A percentile compares a stretch with the other conserved stretches of the same genome.
phyloP scores from a whole-genome alignment of 768 basidiomycete species.

The Lactarius indigo region DNA sequence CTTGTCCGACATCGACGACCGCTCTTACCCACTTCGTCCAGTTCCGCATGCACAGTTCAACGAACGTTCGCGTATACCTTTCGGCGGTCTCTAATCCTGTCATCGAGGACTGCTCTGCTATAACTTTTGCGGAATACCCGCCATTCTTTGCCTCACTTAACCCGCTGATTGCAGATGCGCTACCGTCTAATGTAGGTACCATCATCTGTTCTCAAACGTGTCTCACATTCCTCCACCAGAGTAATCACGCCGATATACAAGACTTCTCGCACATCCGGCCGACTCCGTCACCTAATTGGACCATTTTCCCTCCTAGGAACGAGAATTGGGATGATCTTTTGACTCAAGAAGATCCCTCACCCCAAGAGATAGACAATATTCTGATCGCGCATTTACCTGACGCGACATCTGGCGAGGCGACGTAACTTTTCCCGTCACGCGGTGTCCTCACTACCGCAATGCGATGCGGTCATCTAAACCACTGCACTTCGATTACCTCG shows the following conservation, averaged over 20 bases:
- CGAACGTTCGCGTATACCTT: slow-evolving; percentile 60
- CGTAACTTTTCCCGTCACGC: not conserved
- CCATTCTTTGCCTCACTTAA: slow-evolving; percentile 26
- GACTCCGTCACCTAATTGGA: slow-evolving; percentile 79
- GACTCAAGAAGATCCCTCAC: not conserved
- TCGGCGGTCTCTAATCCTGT: slow-evolving; percentile 67
- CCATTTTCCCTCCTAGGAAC: not conserved
- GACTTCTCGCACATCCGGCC: slow-evolving; percentile 83
- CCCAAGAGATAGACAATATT: slow-evolving; percentile 1
- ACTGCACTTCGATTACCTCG: not conserved
- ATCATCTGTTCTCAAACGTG: not conserved
- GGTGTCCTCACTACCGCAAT: not conserved
- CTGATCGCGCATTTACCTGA: slow-evolving; percentile 13
- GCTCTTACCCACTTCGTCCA: slow-evolving; percentile 31
- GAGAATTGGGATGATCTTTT: slow-evolving; percentile 17
- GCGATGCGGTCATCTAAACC: not conserved
- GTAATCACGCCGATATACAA: slow-evolving; percentile 52
- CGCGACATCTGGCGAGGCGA: not conserved
- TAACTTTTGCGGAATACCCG: slow-evolving; percentile 69
- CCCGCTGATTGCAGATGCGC: not conserved
- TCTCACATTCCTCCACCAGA: slow-evolving; percentile 28
- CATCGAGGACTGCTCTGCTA: slow-evolving; percentile 66
- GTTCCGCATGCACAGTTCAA: slow-evolving; percentile 88
- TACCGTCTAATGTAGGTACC: slow-evolving; percentile 4
- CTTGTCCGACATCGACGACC: not conserved